Evolutionary conservation across 2,329 filamentous ascomycete species (phyloP).

Genomic region (Xylaria sp.): DNA sequence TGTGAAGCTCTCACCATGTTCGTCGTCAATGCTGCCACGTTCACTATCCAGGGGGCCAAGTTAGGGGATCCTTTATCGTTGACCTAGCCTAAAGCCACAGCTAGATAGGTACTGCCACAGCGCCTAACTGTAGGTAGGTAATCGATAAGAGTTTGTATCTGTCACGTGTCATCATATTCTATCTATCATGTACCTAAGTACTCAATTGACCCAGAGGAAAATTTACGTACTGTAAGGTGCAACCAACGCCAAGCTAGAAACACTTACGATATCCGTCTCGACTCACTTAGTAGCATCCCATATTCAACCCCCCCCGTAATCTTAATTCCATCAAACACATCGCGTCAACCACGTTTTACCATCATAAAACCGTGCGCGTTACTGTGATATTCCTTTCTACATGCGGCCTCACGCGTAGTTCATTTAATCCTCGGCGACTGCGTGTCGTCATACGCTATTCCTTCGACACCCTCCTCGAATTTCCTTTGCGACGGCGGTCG

Average conservation of each 20-base stretch:
- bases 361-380: constrained; percentile 1
- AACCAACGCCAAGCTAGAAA: constrained; percentile 26
- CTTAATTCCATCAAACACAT: constrained; percentile 21
- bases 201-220: background rate
- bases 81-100: constrained; percentile 19
- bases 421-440: background rate
- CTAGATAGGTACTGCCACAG: background rate
- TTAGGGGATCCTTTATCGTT: constrained; percentile 18
- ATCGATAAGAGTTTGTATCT: too few species aligned
- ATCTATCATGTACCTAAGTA: background rate
- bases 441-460: background rate
- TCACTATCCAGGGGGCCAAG: constrained; percentile 27
- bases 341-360: constrained; percentile 8
- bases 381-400: background rate
- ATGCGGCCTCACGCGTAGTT: constrained; percentile 6
- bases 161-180: background rate
- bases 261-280: constrained; percentile 2
- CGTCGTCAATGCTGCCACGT: constrained; percentile 38
- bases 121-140: too few species aligned
- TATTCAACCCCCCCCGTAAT: constrained; percentile 5
- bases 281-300: background rate
- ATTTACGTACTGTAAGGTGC: background rate
- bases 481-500: constrained; percentile 4
- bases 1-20: constrained; percentile 34
- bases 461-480: background rate